phyloP scores from a whole-genome alignment of 169 alveolate species.

The Babesia bigemina region DNA sequence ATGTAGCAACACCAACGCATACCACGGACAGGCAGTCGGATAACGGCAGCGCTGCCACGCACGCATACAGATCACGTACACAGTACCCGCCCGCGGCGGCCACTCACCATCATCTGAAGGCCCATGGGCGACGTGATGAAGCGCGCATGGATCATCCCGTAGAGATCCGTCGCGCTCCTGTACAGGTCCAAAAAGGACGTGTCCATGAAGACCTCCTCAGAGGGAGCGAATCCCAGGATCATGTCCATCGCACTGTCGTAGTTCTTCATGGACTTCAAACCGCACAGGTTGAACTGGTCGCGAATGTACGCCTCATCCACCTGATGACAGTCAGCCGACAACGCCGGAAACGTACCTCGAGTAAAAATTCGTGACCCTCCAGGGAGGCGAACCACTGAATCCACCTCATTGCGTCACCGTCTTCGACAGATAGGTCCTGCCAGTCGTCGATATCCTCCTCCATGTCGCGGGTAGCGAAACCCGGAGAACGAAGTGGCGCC shows the following conservation, averaged over 20 bases:
- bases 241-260: constrained; percentile 74
- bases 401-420: constrained; percentile 62
- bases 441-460: constrained; percentile 46
- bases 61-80: no score
- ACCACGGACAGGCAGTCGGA: no score
- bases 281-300: constrained; percentile 76
- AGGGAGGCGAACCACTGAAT: constrained; percentile 70
- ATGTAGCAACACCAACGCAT: no score
- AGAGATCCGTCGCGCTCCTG: constrained; percentile 87
- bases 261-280: constrained; percentile 70
- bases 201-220: constrained; percentile 80
- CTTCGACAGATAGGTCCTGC: constrained; percentile 59
- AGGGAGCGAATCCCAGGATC: constrained; percentile 79
- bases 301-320: constrained; percentile 74
- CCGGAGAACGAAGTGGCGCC: no score
- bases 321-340: constrained; percentile 7
- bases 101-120: constrained; percentile 79
- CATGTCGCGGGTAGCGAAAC: neutral
- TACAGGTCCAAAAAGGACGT: constrained; percentile 57
- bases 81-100: neutral
- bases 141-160: constrained; percentile 93
- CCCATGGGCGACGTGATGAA: constrained; percentile 93
- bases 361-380: constrained; percentile 68
- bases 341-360: constrained; percentile 39
- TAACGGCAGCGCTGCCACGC: no score